These are phyloP conservation scores for Sporodiniella umbellata DNA, from an alignment of 371 early-diverging fungal genomes.

Conservation along the genomic window DNA sequence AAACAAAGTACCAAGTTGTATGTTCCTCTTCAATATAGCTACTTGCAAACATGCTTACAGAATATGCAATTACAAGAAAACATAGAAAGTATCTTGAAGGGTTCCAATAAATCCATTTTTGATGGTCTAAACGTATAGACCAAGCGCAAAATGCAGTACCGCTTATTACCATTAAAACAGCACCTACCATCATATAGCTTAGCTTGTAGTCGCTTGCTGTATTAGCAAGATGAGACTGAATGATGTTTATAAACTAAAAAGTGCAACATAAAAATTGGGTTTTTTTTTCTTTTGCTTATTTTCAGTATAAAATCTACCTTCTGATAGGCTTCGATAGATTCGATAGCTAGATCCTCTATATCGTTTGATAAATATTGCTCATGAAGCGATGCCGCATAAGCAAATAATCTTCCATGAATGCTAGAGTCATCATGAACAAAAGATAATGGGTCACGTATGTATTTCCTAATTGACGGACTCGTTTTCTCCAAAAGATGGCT, in stretches of 20 bases:
- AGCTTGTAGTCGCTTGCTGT: constrained; percentile 58
- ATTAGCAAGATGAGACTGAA: constrained; percentile 45
- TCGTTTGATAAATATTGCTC: neutral
- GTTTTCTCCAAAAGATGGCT: constrained; percentile 22
- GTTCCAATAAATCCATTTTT: constrained; percentile 6
- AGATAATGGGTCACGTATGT: constrained; percentile 3
- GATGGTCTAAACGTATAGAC: neutral
- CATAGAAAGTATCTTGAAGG: constrained; percentile 20
- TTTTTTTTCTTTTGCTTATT: neutral
- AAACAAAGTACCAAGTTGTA: constrained; percentile 70
- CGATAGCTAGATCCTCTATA: neutral
- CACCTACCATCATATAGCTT: constrained; percentile 46
- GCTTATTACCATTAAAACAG: constrained; percentile 15
- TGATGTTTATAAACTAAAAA: constrained; percentile 39
- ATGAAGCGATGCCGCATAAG: constrained; percentile 16
- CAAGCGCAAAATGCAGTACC: constrained; percentile 4
- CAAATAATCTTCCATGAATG: constrained; percentile 5
- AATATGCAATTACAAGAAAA: constrained; percentile 38
- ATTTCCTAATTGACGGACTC: constrained; percentile 10
- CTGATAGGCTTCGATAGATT: constrained; percentile 25
- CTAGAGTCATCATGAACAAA: neutral
- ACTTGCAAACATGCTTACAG: constrained; percentile 63
- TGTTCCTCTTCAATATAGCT: constrained; percentile 82
- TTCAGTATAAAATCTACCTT: constrained; percentile 21
- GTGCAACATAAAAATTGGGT: too few species aligned